phyloP scores from a whole-genome alignment of 2,329 filamentous ascomycete species.

The Fusarium sterilihyphosum region DNA sequence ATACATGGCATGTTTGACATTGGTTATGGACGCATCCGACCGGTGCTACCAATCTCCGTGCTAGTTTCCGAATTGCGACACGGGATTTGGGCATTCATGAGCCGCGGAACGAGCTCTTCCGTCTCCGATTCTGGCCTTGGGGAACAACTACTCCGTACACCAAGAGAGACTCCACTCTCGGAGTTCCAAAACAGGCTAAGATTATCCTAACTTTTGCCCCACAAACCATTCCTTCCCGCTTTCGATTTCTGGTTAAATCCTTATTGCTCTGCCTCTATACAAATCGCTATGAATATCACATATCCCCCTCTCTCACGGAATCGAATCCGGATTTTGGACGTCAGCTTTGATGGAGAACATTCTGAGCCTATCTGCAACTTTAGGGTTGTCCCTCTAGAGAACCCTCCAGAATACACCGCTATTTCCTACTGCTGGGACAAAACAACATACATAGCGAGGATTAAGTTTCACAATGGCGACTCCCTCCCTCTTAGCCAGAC shows the following conservation, averaged over 20 bases:
- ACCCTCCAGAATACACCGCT: neutral
- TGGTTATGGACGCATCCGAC: neutral
- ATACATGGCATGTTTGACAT: neutral
- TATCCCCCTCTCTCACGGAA: neutral
- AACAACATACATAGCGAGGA: neutral
- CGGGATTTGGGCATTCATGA: neutral
- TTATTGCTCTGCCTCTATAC: neutral
- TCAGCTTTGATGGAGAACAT: neutral
- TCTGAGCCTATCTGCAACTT: neutral
- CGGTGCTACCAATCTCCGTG: neutral
- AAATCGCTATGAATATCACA: neutral
- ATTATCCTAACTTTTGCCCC: neutral
- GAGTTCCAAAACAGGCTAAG: neutral
- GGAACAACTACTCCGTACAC: neutral
- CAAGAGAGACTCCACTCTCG: neutral
- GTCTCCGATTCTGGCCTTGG: neutral
- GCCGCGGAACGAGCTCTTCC: neutral
- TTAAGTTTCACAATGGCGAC: neutral
- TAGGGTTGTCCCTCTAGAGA: neutral
- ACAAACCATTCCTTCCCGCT: neutral
- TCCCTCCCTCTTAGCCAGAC: neutral
- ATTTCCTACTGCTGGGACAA: neutral
- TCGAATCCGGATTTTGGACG: neutral
- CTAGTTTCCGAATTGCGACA: neutral
- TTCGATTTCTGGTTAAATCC: neutral